phyloP scores from a whole-genome alignment of 2,329 filamentous ascomycete genomes.

The Chaetomium sp. region DNA sequence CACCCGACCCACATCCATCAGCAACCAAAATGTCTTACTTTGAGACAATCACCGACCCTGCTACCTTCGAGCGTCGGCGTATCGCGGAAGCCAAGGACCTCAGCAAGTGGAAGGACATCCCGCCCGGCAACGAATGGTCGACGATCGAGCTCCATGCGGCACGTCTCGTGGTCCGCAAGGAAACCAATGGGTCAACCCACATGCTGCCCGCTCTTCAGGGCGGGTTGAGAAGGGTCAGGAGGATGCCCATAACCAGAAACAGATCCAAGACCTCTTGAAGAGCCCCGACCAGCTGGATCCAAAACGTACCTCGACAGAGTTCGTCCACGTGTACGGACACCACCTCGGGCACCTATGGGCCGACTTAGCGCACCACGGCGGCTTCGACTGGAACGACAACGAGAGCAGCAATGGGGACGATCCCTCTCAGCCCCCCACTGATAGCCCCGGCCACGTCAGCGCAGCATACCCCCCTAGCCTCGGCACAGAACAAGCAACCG shows the following conservation, averaged over 20 bases:
- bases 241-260: not conserved
- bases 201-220: not conserved
- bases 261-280: not conserved
- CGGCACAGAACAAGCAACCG: not conserved
- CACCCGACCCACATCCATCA: too few species aligned
- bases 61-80: not conserved
- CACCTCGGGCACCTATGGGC: not conserved
- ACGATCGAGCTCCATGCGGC: not conserved
- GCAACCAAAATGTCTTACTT: not conserved
- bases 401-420: too few species aligned
- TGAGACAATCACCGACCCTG: not conserved
- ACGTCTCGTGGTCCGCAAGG: not conserved
- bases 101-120: not conserved
- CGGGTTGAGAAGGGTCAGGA: not conserved
- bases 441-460: too few species aligned
- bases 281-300: too few species aligned
- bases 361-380: not conserved
- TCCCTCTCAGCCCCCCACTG: too few species aligned
- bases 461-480: not conserved
- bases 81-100: not conserved
- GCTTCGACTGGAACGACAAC: too few species aligned
- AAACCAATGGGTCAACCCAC: not conserved
- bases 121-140: too few species aligned
- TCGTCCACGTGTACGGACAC: not conserved
- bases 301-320: not conserved